Conservation (phyloP, 257 asterid genomes). For the Jacaranda copaia region DNA sequence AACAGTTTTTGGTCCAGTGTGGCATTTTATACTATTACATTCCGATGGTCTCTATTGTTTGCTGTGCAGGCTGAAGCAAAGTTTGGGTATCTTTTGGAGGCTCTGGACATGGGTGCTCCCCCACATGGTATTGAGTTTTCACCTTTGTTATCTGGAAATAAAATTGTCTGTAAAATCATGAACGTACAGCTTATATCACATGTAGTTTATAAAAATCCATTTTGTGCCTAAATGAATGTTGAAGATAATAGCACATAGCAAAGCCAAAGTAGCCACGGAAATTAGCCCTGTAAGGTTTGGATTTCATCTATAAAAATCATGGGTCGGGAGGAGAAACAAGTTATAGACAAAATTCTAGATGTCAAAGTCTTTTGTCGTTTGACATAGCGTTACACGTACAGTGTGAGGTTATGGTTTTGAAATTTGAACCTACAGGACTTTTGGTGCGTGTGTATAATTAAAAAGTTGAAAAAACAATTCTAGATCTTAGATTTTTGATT, state of each 20-base stretch:
- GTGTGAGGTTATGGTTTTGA: too few species aligned
- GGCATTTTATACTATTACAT: background rate
- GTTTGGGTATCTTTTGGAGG: conserved; percentile 97
- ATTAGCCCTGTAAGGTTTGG: conserved; percentile 5
- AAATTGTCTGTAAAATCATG: background rate
- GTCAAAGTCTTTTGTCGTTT: too few species aligned
- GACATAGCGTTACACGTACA: too few species aligned
- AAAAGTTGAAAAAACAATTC: too few species aligned
- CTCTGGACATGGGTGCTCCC: conserved; percentile 99
- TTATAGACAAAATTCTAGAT: too few species aligned
- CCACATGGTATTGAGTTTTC: conserved; percentile 75
- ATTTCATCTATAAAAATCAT: background rate
- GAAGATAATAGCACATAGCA: background rate
- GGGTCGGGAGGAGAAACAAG: background rate
- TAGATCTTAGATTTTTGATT: background rate
- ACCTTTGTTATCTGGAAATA: conserved; percentile 11
- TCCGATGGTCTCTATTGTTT: background rate
- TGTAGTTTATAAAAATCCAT: background rate
- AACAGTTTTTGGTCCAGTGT: background rate
- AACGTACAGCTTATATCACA: background rate
- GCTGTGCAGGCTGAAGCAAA: conserved; percentile 82
- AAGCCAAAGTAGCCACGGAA: background rate
- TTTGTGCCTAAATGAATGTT: background rate
- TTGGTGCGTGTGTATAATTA: too few species aligned
- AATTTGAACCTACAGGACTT: too few species aligned